These are phyloP conservation scores for Chalaropsis thielavioides DNA, from an alignment of 2,329 filamentous ascomycete species.

Conservation along the genomic window DNA sequence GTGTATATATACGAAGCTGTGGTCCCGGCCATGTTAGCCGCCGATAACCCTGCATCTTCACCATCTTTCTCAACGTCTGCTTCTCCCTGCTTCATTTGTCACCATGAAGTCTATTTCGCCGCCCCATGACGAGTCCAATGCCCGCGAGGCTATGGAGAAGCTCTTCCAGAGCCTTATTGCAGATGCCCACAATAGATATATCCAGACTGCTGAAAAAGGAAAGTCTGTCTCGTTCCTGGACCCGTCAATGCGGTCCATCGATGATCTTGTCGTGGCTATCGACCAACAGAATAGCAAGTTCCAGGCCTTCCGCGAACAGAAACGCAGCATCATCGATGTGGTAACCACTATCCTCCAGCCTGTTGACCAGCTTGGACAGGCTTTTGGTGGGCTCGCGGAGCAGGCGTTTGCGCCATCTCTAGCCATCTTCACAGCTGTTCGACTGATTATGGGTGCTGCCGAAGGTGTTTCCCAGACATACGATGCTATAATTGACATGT, in stretches of 20 bases:
- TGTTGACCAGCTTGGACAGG: conserved; percentile 28
- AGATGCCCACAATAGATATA: conserved; percentile 17
- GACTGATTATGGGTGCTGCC: conserved; percentile 31
- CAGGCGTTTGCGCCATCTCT: conserved; percentile 30
- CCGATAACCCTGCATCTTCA: neutral
- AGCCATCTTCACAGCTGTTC: conserved; percentile 30
- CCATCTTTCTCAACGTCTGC: neutral
- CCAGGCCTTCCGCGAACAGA: conserved; percentile 16
- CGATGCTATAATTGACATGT: conserved; percentile 32
- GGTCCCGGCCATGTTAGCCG: neutral
- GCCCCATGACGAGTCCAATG: neutral
- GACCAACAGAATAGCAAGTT: conserved; percentile 18
- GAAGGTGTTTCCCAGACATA: conserved; percentile 32
- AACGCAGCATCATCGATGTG: conserved; percentile 17
- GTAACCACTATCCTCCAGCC: conserved; percentile 23
- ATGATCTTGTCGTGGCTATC: conserved; percentile 16
- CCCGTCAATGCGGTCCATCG: conserved; percentile 11
- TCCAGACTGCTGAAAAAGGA: conserved; percentile 8
- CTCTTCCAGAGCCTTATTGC: conserved; percentile 17
- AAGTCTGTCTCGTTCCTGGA: conserved; percentile 14
- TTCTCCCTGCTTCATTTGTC: neutral
- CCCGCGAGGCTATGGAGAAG: conserved; percentile 15
- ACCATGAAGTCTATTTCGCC: neutral
- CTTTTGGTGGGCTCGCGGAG: conserved; percentile 26
- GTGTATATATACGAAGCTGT: neutral